Conservation (phyloP, 1,284 basidiomycete genomes). For the Anthracocystis walkeri region DNA sequence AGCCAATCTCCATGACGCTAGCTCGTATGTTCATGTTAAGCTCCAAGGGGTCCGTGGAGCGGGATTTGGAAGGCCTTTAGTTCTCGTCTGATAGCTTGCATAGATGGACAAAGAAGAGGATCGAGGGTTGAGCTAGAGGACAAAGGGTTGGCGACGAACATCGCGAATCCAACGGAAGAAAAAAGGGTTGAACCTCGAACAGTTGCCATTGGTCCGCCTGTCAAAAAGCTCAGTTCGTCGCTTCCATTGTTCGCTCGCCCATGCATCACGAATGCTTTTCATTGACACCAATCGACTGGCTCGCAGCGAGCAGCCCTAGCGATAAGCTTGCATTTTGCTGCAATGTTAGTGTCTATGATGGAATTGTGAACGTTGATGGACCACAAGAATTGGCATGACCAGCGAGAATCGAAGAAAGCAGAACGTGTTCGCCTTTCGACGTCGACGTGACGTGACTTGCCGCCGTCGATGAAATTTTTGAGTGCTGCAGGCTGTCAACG, state of each 20-base stretch:
- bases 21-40: no score
- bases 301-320: no score
- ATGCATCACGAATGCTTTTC: neutral
- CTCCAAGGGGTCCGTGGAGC: no score
- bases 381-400: neutral
- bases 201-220: conserved; percentile 10
- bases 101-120: neutral
- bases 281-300: no score
- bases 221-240: neutral
- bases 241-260: neutral
- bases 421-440: conserved; percentile 24
- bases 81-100: neutral
- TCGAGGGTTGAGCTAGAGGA: conserved; percentile 5
- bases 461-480: neutral
- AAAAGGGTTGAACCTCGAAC: conserved; percentile 24
- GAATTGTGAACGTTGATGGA: no score
- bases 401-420: conserved; percentile 3
- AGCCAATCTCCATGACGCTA: no score
- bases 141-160: conserved; percentile 1
- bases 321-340: neutral
- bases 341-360: neutral
- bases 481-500: neutral
- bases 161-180: neutral
- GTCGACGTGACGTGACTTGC: conserved; percentile 15
- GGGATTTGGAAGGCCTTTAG: neutral